A percentile compares a stretch with the other conserved stretches of the same genome.
These are phyloP conservation scores for Tranzscheliella williamsii DNA, from an alignment of 1,284 basidiomycete species.

Conservation along the genomic window DNA sequence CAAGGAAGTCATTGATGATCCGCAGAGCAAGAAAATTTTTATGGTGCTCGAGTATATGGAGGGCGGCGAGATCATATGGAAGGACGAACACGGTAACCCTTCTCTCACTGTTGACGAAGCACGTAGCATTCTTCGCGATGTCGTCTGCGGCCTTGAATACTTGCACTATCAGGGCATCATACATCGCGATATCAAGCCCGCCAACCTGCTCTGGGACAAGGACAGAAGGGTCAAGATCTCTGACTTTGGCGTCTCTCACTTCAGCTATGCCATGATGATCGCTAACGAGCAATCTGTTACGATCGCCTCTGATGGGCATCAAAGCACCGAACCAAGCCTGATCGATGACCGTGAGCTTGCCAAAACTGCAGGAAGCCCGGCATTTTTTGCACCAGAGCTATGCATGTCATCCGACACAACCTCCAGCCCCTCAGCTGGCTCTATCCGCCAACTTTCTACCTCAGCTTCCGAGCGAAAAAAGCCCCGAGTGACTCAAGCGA, in stretches of 20 bases:
- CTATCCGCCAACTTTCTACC: neutral
- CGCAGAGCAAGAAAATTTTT: constrained; percentile 83
- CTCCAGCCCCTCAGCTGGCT: neutral
- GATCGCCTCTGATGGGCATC: constrained; percentile 54
- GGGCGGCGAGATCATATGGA: constrained; percentile 92
- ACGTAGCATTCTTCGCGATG: constrained; percentile 84
- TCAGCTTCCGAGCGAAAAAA: neutral
- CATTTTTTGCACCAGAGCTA: constrained; percentile 97
- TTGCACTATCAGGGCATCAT: constrained; percentile 96
- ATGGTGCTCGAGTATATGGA: constrained; percentile 97
- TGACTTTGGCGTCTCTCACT: constrained; percentile 95
- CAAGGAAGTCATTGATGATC: constrained; percentile 93
- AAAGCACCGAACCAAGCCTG: constrained; percentile 65
- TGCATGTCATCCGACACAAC: constrained; percentile 64
- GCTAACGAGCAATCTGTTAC: constrained; percentile 32
- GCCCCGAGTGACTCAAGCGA: constrained; percentile 76
- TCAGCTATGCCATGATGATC: constrained; percentile 72
- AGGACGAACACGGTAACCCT: constrained; percentile 65
- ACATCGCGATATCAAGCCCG: constrained; percentile 98
- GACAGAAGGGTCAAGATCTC: constrained; percentile 90
- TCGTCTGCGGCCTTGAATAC: constrained; percentile 90
- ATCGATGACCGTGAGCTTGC: constrained; percentile 84
- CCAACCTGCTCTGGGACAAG: constrained; percentile 87
- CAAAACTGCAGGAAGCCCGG: constrained; percentile 92
- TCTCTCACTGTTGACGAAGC: constrained; percentile 80